Percentiles rank a stretch among this genome's conserved stretches.
Conservation (phyloP, 306 rosid genomes). For the Quercus bicolor region DNA sequence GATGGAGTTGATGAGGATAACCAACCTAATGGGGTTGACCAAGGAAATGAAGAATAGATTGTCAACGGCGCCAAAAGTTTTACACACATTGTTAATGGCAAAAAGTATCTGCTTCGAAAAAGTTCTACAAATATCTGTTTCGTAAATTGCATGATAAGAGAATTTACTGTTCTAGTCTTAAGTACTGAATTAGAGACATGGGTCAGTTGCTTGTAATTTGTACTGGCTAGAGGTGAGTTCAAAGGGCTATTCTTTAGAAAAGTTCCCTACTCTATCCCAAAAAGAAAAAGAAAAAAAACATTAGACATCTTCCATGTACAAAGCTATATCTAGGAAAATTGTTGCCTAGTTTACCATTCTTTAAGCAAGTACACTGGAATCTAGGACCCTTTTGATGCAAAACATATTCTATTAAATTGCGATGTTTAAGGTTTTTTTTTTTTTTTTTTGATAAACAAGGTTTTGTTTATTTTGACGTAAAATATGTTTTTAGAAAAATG, state of each 20-base stretch:
- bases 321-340: background rate
- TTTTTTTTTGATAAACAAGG: too few relatives aligned
- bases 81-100: background rate
- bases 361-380: background rate
- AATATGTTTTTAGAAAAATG: too few relatives aligned
- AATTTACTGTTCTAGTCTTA: too few relatives aligned
- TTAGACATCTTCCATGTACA: background rate
- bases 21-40: constrained; percentile 39
- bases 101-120: background rate
- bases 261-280: too few relatives aligned
- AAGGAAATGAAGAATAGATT: constrained; percentile 36
- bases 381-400: background rate
- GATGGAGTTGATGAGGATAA: constrained; percentile 39
- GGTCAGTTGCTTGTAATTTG: too few relatives aligned
- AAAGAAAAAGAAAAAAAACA: too few relatives aligned
- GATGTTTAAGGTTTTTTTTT: background rate
- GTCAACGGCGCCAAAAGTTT: background rate
- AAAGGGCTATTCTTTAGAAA: too few relatives aligned
- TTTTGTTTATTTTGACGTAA: background rate
- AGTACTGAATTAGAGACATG: too few relatives aligned
- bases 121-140: too few relatives aligned
- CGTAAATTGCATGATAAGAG: too few relatives aligned
- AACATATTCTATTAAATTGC: background rate
- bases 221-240: too few relatives aligned
- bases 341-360: background rate